A percentile compares a stretch with the other conserved stretches of the same genome.
These are phyloP conservation scores for Trichoderma semiorbis DNA, from an alignment of 2,329 filamentous ascomycete species.

Conservation along the genomic window DNA sequence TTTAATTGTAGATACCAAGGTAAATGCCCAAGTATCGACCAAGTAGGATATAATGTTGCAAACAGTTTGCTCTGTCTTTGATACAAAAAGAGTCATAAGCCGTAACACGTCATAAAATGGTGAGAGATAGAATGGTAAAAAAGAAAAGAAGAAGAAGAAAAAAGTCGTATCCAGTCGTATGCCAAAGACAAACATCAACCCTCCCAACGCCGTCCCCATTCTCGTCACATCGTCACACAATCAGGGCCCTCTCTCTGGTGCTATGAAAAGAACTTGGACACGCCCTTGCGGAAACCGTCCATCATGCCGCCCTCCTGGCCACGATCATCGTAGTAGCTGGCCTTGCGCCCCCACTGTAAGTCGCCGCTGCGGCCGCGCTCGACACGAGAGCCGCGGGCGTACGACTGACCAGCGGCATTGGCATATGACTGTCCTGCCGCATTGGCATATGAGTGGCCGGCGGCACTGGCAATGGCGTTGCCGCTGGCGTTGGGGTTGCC, in stretches of 20 bases:
- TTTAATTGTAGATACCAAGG: background rate
- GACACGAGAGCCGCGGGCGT: constrained; percentile 26
- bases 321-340: constrained; percentile 27
- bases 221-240: constrained; percentile 12
- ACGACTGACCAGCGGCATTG: background rate
- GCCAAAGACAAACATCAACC: background rate
- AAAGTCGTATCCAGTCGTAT: constrained; percentile 14
- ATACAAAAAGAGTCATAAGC: constrained; percentile 10
- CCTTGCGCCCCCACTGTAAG: constrained; percentile 39
- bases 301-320: constrained; percentile 31
- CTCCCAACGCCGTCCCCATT: background rate
- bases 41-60: background rate
- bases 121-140: constrained; percentile 5
- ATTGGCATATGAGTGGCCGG: background rate
- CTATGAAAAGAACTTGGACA: constrained; percentile 42
- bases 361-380: constrained; percentile 35
- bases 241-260: background rate
- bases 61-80: background rate
- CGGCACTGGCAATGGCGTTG: background rate
- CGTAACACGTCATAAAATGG: constrained; percentile 12
- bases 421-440: background rate
- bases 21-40: background rate
- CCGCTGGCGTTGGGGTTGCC: constrained; percentile 19
- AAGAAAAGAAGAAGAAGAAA: background rate
- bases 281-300: constrained; percentile 33